Conservation (phyloP, 2,329 filamentous ascomycete genomes). For the Anthostomella pinea region DNA sequence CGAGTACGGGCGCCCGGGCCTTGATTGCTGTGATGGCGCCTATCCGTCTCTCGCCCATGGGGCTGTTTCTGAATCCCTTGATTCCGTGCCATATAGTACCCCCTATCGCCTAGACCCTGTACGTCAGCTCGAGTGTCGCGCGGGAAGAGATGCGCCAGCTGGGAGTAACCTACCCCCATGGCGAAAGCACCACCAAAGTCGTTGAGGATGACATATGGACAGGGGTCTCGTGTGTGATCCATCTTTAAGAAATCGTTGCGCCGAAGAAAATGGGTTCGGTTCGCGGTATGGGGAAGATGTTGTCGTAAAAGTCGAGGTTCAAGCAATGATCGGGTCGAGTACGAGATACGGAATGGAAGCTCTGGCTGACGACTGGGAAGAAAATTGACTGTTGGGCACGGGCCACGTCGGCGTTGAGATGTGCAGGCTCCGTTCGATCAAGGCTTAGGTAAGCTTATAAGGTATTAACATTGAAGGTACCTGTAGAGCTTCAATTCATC, state of each 20-base stretch:
- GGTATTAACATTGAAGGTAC: constrained; percentile 3
- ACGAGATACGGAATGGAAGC: not conserved
- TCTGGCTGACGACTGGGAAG: constrained; percentile 7
- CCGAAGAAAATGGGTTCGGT: constrained; percentile 3
- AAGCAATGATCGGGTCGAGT: constrained; percentile 1
- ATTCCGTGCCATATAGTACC: constrained; percentile 31
- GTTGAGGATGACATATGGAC: constrained; percentile 93
- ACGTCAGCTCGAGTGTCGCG: constrained; percentile 5
- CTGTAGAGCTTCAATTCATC: constrained; percentile 2
- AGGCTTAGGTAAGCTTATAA: too few relatives aligned
- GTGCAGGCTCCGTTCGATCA: not conserved
- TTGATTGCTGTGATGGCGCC: constrained; percentile 97
- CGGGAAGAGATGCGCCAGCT: not conserved
- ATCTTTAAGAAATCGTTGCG: constrained; percentile 43
- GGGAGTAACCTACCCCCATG: constrained; percentile 74
- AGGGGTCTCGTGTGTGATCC: constrained; percentile 97
- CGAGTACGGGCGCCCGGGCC: constrained; percentile 90
- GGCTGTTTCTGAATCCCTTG: constrained; percentile 88
- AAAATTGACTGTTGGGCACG: constrained; percentile 7
- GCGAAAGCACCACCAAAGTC: constrained; percentile 96
- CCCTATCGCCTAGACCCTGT: constrained; percentile 25
- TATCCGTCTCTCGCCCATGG: constrained; percentile 91
- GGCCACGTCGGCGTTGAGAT: not conserved
- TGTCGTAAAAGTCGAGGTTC: not conserved
- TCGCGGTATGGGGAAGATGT: not conserved